Base-by-base conservation (phyloP, 352 stramenopile species). In the Phytophthora constricta region DNA sequence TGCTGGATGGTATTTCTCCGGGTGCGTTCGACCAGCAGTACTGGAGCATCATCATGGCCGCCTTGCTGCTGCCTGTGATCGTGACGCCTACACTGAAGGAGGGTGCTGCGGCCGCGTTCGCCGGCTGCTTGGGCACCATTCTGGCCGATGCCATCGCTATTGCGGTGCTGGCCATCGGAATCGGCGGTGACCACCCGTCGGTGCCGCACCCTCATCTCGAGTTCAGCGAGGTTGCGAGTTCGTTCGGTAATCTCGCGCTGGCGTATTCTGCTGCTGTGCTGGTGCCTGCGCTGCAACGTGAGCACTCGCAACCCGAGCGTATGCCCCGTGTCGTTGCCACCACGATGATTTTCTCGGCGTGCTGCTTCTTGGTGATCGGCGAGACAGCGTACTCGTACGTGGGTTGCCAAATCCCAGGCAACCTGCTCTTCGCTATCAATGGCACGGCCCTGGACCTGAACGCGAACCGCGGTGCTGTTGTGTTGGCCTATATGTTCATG, bases 11-110 rank as follows among this genome's bases (percentile, higher is more conserved):
- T 23, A 75, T 86, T 48, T 79, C 79, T 2, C 77, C 77, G 2
- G 76, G 62, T 28, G 63, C 72, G 11, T 79, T 82, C 25, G 48
- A 62, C 50, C 55, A 57, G n/a, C 63, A 74, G 26, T 64, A 70
- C 47, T 86, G 77, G 76, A 86, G 78, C 47, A 58, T 84, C 41
- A 59, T 86, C 54, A 86, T 86, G 77, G 72, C 65, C 8, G 48
- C 39, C 5, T 63, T 75, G 65, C 37, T 84, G 27, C 55, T 84
- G 52, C 77, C 77, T 28, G 64, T 86, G n/a, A 74, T 78, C 57
- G 50, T 86, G 17, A 80, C 67, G 19, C 77, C 77, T 10, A 86
- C 77, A 14, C 62, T 86, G 25, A 83, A 86, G 46, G 77, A 86
- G 51, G 75, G 73, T 17, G 77, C 77, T 2, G 62, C 57, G n/a